phyloP scores from a whole-genome alignment of 2,329 filamentous ascomycete species.

The Fusarium abutilonis region DNA sequence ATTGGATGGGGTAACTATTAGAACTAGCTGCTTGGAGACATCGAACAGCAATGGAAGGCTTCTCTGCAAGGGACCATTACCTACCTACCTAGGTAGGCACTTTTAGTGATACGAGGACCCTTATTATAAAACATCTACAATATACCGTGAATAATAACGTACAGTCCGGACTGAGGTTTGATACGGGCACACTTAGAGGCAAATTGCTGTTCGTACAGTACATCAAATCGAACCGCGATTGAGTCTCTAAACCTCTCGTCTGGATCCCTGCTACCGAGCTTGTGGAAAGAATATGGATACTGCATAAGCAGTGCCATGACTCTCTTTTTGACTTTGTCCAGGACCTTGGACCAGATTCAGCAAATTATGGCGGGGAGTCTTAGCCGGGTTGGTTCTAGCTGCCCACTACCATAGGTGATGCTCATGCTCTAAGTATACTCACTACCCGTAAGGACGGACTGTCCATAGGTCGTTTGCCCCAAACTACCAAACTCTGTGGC shows the following conservation, averaged over 20 bases:
- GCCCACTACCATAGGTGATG: conserved; percentile 28
- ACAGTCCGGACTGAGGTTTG: background rate
- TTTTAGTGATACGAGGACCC: conserved; percentile 4
- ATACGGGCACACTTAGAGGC: background rate
- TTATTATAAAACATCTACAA: background rate
- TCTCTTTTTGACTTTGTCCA: conserved; percentile 30
- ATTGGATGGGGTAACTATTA: conserved; percentile 4
- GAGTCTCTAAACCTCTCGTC: conserved; percentile 2
- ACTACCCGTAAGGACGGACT: too few species aligned
- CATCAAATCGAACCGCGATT: background rate
- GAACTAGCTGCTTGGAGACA: conserved; percentile 16
- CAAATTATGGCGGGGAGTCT: conserved; percentile 30
- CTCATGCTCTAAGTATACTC: conserved; percentile 19
- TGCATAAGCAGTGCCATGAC: conserved; percentile 26
- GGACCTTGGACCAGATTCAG: conserved; percentile 3
- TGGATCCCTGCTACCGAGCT: conserved; percentile 10
- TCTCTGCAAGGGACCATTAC: conserved; percentile 32
- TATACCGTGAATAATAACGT: background rate
- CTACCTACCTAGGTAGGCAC: background rate
- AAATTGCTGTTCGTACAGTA: background rate
- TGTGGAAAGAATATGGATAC: background rate
- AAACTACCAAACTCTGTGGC: background rate
- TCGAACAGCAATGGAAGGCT: conserved; percentile 36
- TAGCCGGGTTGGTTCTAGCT: conserved; percentile 31
- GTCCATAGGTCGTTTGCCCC: background rate